Conservation (phyloP, 768 basidiomycete genomes). For the Imleria badia region DNA sequence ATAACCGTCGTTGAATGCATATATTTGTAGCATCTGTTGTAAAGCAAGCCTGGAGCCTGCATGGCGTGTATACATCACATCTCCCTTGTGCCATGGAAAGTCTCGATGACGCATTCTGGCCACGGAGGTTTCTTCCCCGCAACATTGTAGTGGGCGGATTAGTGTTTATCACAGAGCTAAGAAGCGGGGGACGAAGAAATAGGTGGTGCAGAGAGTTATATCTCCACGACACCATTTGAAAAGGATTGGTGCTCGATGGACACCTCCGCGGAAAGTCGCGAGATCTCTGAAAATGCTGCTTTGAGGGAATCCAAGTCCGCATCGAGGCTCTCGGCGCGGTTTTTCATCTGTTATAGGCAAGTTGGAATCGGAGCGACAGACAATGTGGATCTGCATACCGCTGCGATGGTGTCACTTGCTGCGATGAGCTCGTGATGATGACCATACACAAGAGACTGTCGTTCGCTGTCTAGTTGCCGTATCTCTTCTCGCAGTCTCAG, state of each 20-base stretch:
- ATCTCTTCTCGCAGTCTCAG: conserved; percentile 57
- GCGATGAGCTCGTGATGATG: conserved; percentile 95
- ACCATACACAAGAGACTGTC: conserved; percentile 91
- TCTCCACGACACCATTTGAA: background rate
- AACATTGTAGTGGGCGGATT: background rate
- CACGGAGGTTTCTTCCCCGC: background rate
- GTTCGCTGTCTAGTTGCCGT: conserved; percentile 79
- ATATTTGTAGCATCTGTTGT: conserved; percentile 6
- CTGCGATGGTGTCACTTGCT: conserved; percentile 87
- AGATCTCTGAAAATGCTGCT: conserved; percentile 84
- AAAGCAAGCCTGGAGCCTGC: conserved; percentile 16
- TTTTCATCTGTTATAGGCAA: conserved; percentile 68
- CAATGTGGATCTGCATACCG: conserved; percentile 45
- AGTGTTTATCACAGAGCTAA: background rate
- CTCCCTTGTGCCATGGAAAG: background rate
- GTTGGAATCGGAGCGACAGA: background rate
- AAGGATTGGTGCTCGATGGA: conserved; percentile 42
- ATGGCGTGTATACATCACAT: conserved; percentile 3
- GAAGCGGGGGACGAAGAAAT: background rate
- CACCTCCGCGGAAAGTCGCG: conserved; percentile 69
- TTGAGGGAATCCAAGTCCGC: conserved; percentile 78
- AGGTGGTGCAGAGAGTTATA: background rate
- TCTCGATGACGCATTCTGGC: conserved; percentile 1
- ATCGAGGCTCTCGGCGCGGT: conserved; percentile 82
- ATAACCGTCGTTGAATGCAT: conserved; percentile 6